phyloP scores from a whole-genome alignment of 2,329 filamentous ascomycete genomes.

The Grosmannia clavigera region DNA sequence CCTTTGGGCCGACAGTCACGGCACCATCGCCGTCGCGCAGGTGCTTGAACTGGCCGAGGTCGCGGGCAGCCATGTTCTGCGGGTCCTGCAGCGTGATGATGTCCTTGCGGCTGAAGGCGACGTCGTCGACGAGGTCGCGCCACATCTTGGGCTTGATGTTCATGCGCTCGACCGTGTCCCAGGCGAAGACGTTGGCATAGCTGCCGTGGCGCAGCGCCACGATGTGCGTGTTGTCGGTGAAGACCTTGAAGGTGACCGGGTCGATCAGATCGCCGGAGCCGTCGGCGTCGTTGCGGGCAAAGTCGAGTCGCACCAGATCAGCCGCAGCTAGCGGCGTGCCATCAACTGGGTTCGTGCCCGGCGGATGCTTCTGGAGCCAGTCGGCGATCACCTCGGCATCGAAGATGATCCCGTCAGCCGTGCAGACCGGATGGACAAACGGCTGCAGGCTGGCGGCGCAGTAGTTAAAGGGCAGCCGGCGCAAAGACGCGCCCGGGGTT shows the following conservation, averaged over 20 bases:
- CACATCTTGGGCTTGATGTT: constrained; percentile 97
- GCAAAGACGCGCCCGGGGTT: constrained; percentile 43
- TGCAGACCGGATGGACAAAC: constrained; percentile 91
- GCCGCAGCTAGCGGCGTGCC: constrained; percentile 65
- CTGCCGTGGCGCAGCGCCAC: constrained; percentile 69
- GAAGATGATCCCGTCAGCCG: constrained; percentile 74
- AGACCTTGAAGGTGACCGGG: constrained; percentile 92
- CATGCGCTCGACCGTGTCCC: constrained; percentile 87
- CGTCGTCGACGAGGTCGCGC: constrained; percentile 78
- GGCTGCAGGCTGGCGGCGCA: constrained; percentile 93
- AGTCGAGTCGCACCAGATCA: constrained; percentile 83
- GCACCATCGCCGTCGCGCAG: constrained; percentile 68
- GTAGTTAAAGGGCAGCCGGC: constrained; percentile 91
- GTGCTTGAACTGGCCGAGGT: constrained; percentile 81
- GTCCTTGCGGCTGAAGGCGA: constrained; percentile 76
- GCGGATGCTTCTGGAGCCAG: constrained; percentile 76
- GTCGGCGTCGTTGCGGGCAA: constrained; percentile 77
- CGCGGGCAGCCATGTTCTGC: constrained; percentile 70
- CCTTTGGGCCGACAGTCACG: constrained; percentile 48
- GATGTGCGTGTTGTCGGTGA: constrained; percentile 96
- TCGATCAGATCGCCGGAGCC: constrained; percentile 75
- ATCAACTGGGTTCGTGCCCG: constrained; percentile 75
- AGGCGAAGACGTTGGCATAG: constrained; percentile 91
- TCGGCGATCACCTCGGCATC: constrained; percentile 88
- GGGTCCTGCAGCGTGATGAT: constrained; percentile 96